Conservation (phyloP, 2,329 filamentous ascomycete species). For the Calycina herbarum region DNA sequence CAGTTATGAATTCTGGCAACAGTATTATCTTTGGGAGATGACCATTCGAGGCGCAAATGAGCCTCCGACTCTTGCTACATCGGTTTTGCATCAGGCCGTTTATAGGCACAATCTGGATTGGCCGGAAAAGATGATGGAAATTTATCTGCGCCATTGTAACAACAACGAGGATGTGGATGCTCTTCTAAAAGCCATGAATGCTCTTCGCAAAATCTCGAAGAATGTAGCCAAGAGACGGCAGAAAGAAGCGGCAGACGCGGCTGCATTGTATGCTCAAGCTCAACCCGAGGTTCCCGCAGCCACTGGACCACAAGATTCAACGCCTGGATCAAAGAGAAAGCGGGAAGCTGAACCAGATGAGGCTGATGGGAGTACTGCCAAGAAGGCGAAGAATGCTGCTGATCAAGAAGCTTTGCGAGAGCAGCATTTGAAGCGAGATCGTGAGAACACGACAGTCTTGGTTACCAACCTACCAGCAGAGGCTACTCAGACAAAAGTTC, state of each 20-base stretch:
- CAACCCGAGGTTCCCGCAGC: constrained; percentile 35
- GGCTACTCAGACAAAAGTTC: constrained; percentile 69
- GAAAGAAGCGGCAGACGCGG: constrained; percentile 62
- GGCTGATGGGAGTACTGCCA: constrained; percentile 67
- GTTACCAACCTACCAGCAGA: constrained; percentile 74
- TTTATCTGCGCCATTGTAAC: constrained; percentile 79
- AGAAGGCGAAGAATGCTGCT: constrained; percentile 37
- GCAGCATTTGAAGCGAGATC: constrained; percentile 68
- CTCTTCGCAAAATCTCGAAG: constrained; percentile 68
- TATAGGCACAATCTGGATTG: constrained; percentile 65
- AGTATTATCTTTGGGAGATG: constrained; percentile 92
- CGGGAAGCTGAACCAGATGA: constrained; percentile 59
- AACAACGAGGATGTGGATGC: constrained; percentile 81
- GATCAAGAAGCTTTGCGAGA: constrained; percentile 41
- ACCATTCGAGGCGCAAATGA: constrained; percentile 40
- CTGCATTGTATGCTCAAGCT: constrained; percentile 49
- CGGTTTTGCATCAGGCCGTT: constrained; percentile 71
- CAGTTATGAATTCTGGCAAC: constrained; percentile 91
- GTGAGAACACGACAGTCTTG: constrained; percentile 85
- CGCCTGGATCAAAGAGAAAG: constrained; percentile 65
- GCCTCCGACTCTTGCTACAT: constrained; percentile 72
- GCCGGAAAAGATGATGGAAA: constrained; percentile 73
- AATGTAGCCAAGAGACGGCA: constrained; percentile 63
- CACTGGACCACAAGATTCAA: constrained; percentile 31
- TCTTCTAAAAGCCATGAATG: constrained; percentile 71